A percentile compares a stretch with the other conserved stretches of the same genome.
These are phyloP conservation scores for Venturia effusa DNA, from an alignment of 2,329 filamentous ascomycete species.

Conservation along the genomic window DNA sequence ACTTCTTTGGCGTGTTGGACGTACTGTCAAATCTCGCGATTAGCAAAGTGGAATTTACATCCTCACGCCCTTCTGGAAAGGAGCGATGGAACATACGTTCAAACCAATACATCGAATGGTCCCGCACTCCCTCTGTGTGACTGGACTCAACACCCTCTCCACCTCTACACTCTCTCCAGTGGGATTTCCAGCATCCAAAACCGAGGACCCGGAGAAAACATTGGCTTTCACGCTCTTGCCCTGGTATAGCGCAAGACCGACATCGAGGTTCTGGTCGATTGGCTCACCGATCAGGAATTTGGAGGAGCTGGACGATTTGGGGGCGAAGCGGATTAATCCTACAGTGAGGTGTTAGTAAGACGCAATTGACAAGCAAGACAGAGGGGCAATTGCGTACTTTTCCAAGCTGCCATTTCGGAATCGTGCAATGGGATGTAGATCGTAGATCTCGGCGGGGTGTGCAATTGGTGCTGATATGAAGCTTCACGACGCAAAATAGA, in stretches of 20 bases:
- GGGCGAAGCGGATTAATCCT: conserved; percentile 12
- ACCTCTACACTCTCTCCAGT: conserved; percentile 39
- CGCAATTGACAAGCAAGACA: background rate
- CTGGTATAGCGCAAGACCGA: conserved; percentile 45
- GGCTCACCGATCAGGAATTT: conserved; percentile 12
- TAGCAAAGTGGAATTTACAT: no score
- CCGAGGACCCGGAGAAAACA: conserved; percentile 48
- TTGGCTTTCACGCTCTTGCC: conserved; percentile 46
- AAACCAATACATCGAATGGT: conserved; percentile 49
- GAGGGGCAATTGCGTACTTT: background rate
- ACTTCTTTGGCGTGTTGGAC: conserved; percentile 41
- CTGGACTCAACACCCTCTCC: conserved; percentile 39
- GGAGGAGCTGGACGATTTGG: background rate
- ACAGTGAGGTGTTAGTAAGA: background rate
- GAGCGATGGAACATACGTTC: conserved; percentile 32
- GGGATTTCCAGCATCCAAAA: conserved; percentile 41
- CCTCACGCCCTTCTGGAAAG: no score
- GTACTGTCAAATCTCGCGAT: no score
- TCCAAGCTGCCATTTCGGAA: background rate
- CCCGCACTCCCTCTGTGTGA: conserved; percentile 39
- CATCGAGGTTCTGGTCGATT: conserved; percentile 38
- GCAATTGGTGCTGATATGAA: background rate
- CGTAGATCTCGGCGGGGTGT: no score
- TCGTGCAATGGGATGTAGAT: background rate
- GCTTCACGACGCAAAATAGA: background rate